Conservation (phyloP, 768 basidiomycete species). For the Tricholoma furcatifolium region DNA sequence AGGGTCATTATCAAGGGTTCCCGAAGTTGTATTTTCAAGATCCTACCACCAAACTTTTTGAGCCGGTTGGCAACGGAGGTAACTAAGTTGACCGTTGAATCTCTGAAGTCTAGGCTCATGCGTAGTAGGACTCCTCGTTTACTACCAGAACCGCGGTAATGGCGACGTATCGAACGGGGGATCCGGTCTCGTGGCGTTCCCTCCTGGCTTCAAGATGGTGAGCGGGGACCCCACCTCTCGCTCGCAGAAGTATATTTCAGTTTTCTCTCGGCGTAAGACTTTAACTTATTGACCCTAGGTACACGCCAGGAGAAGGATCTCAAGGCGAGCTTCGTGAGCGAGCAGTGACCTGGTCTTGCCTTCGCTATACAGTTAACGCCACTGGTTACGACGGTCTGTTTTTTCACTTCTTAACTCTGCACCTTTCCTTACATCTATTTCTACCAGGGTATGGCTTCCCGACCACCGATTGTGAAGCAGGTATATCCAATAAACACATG, state of each 20-base stretch:
- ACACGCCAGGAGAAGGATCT: constrained; percentile 29
- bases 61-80: constrained; percentile 38
- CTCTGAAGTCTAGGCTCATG: not conserved
- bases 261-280: not conserved
- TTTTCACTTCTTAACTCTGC: not conserved
- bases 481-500: not conserved
- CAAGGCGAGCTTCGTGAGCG: constrained; percentile 39
- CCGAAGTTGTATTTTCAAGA: constrained; percentile 43
- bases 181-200: constrained; percentile 40
- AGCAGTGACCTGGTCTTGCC: constrained; percentile 38
- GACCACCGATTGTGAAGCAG: constrained; percentile 39
- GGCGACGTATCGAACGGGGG: constrained; percentile 38
- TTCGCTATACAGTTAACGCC: constrained; percentile 32
- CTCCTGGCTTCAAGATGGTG: constrained; percentile 41
- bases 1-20: constrained; percentile 28
- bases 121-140: constrained; percentile 33
- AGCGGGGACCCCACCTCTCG: constrained; percentile 38
- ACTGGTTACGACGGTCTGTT: constrained; percentile 27
- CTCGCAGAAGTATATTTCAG: constrained; percentile 27
- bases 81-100: not conserved
- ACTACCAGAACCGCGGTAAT: constrained; percentile 41
- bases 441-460: constrained; percentile 36
- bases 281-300: constrained; percentile 17
- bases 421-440: not conserved
- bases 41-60: constrained; percentile 33